A percentile compares a stretch with the other conserved stretches of the same genome.
Evolutionary conservation across 768 basidiomycete species (phyloP).

Genomic region (Clavaria fumosa): DNA sequence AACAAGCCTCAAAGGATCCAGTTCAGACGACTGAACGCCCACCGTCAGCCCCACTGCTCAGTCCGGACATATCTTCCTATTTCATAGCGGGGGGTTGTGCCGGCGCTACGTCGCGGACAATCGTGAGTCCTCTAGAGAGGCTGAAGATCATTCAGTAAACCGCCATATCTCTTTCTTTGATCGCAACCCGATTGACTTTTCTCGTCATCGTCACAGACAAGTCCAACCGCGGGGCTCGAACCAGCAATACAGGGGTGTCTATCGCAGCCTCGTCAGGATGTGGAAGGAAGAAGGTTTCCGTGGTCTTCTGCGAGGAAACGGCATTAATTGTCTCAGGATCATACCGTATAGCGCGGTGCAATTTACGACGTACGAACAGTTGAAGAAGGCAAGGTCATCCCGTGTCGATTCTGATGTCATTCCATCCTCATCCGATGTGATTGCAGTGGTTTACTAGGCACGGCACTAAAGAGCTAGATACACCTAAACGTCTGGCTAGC

Average conservation of each 20-base stretch:
- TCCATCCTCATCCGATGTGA: constrained; percentile 19
- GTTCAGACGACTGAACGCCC: constrained; percentile 8
- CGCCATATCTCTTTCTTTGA: constrained; percentile 4
- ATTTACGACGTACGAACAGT: constrained; percentile 78
- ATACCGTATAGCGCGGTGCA: constrained; percentile 87
- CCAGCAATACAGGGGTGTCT: constrained; percentile 71
- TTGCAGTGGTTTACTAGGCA: constrained; percentile 51
- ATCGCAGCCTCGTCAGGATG: constrained; percentile 72
- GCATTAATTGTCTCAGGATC: constrained; percentile 81
- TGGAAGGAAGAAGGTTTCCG: constrained; percentile 88
- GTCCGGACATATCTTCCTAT: constrained; percentile 28
- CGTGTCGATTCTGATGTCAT: not conserved
- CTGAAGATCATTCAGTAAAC: constrained; percentile 94
- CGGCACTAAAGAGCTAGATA: constrained; percentile 69
- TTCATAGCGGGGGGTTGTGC: constrained; percentile 42
- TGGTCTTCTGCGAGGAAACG: constrained; percentile 90
- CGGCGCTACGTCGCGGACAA: constrained; percentile 67
- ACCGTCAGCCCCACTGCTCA: constrained; percentile 14
- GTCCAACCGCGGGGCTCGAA: constrained; percentile 60
- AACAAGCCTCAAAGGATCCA: not conserved
- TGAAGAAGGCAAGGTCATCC: constrained; percentile 55
- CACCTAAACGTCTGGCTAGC: constrained; percentile 68
- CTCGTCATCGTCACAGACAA: constrained; percentile 40
- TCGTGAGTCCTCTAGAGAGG: constrained; percentile 83
- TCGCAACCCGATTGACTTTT: constrained; percentile 1